Evolutionary conservation across 2,329 filamentous ascomycete species (phyloP).

Genomic region (Aspergillus sp.): DNA sequence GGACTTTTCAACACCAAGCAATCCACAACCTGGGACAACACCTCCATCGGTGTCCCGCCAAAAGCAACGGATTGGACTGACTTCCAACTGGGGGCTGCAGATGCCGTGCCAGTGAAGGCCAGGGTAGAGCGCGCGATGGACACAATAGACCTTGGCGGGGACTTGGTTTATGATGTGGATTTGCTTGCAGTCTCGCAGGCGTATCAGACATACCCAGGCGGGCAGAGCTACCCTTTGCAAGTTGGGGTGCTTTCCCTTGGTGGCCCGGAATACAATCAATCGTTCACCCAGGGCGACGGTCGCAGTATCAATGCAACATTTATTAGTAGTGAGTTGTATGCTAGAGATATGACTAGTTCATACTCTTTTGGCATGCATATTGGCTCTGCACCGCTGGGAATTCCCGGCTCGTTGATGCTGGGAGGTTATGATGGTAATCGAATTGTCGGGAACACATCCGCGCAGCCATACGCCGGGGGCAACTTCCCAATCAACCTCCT

Average conservation of each 20-base stretch:
- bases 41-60: no score
- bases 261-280: conserved; percentile 6
- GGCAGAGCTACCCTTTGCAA: conserved; percentile 15
- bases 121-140: no score
- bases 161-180: no score
- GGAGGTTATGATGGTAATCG: conserved; percentile 46
- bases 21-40: neutral
- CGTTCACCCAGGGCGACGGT: conserved; percentile 2
- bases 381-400: conserved; percentile 33
- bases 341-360: no score
- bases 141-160: no score
- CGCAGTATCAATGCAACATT: no score
- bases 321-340: no score
- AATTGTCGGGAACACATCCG: conserved; percentile 29
- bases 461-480: conserved; percentile 13
- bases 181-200: conserved; percentile 12
- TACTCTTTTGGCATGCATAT: conserved; percentile 48
- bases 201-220: conserved; percentile 23
- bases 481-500: conserved; percentile 26
- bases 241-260: conserved; percentile 22
- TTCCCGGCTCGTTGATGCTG: conserved; percentile 39
- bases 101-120: no score
- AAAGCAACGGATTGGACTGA: no score
- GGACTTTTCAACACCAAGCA: no score
- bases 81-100: no score